Evolutionary conservation across 1,139 yeast genomes (phyloP), one percentile per base, ranked within the genome.

Genomic region (Geotrichum klebahnii): DNA sequence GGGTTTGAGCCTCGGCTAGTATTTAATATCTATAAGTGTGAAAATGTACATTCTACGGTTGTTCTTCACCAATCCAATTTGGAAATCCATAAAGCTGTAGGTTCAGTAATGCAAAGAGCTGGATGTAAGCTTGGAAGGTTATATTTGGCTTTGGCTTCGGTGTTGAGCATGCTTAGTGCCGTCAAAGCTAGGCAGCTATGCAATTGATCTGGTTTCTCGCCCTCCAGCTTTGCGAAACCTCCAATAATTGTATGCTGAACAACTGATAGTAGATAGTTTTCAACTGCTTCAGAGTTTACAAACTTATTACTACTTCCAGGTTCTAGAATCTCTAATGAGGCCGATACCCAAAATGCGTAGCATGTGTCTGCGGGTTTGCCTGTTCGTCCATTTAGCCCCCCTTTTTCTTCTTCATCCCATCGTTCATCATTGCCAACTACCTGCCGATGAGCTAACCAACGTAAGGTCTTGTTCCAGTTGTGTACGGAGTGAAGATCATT

Each of bases 311-410:
- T 19, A 2, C 17, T n/a, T 2, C 46, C 46, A 19, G 36, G 32
- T 5, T 34, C 32, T 20, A 42, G 24, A 12, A 42, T 46, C 14
- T 37, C 50, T 29, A 43, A 38, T 3, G 50, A 37, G 1, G 80
- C 94, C 8, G 81, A 66, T 44, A 81, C 78, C 98, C 98, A 92
- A 76, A 90, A 92, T 6, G 87, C 79, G 66, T 92, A 92, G 68
- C 98, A 92, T 0, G 96, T 85, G 65, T 92, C 98, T 3, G 85
- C 84, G 47, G 76, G 77, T 64, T 92, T 92, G 64, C 89, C 88
- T 23, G 79, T 80, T 46, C 98, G 73, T 0, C 98, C 98, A 65
- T 89, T 88, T 64, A 88, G 84, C 0, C 95, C 95, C 1, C 97
- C 97, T 29, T 29, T 62, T 57, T 78, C 83, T n/a, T 67, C 71